Evolutionary conservation across 257 asterid species (phyloP), one percentile per base, ranked within the genome.

Genomic region (Lavandula angustifolia): DNA sequence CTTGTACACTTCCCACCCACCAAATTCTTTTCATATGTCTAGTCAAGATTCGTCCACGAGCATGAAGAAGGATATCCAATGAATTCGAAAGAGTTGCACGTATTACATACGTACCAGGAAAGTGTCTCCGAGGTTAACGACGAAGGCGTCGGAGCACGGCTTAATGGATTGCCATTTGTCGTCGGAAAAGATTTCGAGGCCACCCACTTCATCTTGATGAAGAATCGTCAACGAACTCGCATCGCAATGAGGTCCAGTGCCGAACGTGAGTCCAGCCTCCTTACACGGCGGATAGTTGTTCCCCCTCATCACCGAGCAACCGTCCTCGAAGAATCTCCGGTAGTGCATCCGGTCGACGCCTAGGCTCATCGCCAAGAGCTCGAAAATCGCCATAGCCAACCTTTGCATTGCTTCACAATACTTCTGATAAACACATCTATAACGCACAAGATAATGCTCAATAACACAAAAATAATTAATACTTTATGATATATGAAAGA

Each of bases 241-340:
- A 50, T 86, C 96, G 18, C 77, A 43, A 57, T 84, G 96, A 7
- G 96, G 96, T 14, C 95, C 95, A 0, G 89, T 82, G 0, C 96
- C 96, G 14, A 89, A 74, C 4, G 94, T 87, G 3, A 83, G 81
- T 0, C 74, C 76, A 0, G 96, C 84, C 48, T 81, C 79, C 51
- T 72, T 74, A 57, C 95, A 85, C 4, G 82, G 79, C 32, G 95
- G 95, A 34, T 89, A 84, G 54, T 71, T 78, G 66, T 89, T 89
- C 3, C 80, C 81, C 43, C 95, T 85, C 94, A 86, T 69, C 16
- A 83, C 61, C 3, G 95, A 83, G 54, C 22, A 13, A 0, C 88
- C 88, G 56, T 84, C 95, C 51, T 72, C 75, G 51, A 81, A 86
- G 5, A 81, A 76, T 1, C 70, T 68, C 34, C 69, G 67, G 18